A percentile compares a stretch with the other conserved stretches of the same genome.
Conservation (phyloP, 169 alveolate genomes). For the Plasmodium inui region DNA sequence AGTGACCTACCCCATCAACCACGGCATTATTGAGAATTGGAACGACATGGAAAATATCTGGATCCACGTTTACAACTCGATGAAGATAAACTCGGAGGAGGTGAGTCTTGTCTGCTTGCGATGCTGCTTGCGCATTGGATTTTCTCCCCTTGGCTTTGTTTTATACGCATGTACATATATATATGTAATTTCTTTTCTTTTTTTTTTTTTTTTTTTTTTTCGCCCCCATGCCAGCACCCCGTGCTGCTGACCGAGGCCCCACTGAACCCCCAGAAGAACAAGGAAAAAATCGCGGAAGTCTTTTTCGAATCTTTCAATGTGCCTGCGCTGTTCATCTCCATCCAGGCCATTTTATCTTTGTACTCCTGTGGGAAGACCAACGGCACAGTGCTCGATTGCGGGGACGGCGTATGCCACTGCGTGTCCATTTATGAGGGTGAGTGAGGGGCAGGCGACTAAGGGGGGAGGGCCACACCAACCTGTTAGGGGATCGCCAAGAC, state of each 20-base stretch:
- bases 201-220: slow-evolving; percentile 7
- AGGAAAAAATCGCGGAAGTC: slow-evolving; percentile 84
- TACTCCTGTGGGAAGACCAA: slow-evolving; percentile 87
- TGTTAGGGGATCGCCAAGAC: slow-evolving; percentile 47
- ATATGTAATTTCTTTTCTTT: slow-evolving; percentile 22
- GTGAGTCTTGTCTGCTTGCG: slow-evolving; percentile 68
- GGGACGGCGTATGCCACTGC: slow-evolving; percentile 86
- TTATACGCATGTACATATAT: slow-evolving; percentile 53
- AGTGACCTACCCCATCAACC: slow-evolving; percentile 88
- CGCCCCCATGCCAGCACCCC: slow-evolving; percentile 42
- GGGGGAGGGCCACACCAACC: neutral
- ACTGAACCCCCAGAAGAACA: slow-evolving; percentile 78
- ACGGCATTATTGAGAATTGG: slow-evolving; percentile 87
- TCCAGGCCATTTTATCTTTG: slow-evolving; percentile 83
- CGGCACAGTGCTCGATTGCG: slow-evolving; percentile 88
- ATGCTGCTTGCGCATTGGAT: slow-evolving; percentile 19
- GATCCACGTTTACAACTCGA: slow-evolving; percentile 81
- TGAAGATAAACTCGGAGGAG: slow-evolving; percentile 79
- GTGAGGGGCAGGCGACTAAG: neutral
- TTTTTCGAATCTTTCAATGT: slow-evolving; percentile 85
- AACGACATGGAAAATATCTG: slow-evolving; percentile 84
- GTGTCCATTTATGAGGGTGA: slow-evolving; percentile 87
- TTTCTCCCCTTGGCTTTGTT: neutral
- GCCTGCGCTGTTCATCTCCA: slow-evolving; percentile 84
- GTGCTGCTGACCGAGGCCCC: slow-evolving; percentile 84